Base-by-base conservation (phyloP, 192 early-diverging fungal genomes). In the Entomortierella chlamydospora region DNA sequence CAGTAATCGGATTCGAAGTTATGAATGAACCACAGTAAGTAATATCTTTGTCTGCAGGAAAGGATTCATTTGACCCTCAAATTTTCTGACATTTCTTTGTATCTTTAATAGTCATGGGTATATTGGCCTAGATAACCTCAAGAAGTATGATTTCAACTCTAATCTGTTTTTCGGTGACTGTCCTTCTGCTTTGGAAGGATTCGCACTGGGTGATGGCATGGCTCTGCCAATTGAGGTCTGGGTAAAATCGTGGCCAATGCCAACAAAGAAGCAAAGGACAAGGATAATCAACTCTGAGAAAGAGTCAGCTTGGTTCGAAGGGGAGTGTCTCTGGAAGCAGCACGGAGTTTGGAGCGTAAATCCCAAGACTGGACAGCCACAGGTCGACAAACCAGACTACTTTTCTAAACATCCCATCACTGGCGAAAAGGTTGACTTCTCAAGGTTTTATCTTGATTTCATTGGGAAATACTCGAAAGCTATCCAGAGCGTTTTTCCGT, bases 1-100 rank as follows among this genome's bases (percentile, higher is more conserved):
- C 91, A 10, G 87, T 95, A 0, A 69, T 93, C 20, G 94, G 94
- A 26, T 94, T 91, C 61, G 94, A 95, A 73, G 88, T 94, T 25
- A 91, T 95, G 82, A 93, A 94, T 55, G 91, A 94, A 60, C 91
- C 91, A 22, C 82, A 86, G 81, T 79, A 82, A 79, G 82, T 72
- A 26, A 23, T 42, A n/a, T 37, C 17, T 17, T n/a, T 34, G 33
- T 17, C 5, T 37, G 4, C 10, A 37, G 10, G 10, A 37, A 37
- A 37, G 10, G 4, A 37, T 37, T n/a, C n/a, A n/a, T n/a, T n/a
- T n/a, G n/a, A n/a, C n/a, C n/a, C n/a, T n/a, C n/a, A n/a, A n/a
- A 37, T 7, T 37, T 7, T 37, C 34, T 37, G 34, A 37, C 34
- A 37, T 10, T 7, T 37, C 12, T 31, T 55, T 56, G 23, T 33